Conservation (phyloP, 2,329 filamentous ascomycete genomes). For the Pleurostoma richardsiae region DNA sequence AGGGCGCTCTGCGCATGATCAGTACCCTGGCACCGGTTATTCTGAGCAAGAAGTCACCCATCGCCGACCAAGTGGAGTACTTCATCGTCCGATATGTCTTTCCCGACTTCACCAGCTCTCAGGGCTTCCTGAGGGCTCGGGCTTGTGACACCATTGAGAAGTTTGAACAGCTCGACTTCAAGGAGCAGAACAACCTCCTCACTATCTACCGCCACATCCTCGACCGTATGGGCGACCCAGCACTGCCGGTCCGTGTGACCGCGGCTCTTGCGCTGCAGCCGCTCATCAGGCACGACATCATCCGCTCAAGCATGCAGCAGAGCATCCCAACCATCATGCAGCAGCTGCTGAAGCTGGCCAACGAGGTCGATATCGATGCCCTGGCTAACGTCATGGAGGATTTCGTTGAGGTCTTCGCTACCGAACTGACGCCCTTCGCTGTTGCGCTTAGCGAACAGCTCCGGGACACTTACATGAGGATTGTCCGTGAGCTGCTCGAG, state of each 20-base stretch:
- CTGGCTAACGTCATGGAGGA: slow-evolving; percentile 99
- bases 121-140: slow-evolving; percentile 88
- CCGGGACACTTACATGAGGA: slow-evolving; percentile 90
- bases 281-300: slow-evolving; percentile 90
- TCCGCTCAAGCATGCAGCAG: slow-evolving; percentile 91
- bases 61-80: slow-evolving; percentile 95
- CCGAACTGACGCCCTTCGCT: slow-evolving; percentile 92
- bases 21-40: slow-evolving; percentile 92
- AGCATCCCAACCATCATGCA: slow-evolving; percentile 99
- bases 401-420: slow-evolving; percentile 97
- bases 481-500: slow-evolving; percentile 86
- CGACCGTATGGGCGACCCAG: slow-evolving; percentile 93
- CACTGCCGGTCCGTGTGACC: slow-evolving; percentile 88
- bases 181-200: slow-evolving; percentile 91
- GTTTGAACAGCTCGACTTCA: slow-evolving; percentile 95
- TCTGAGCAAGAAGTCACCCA: slow-evolving; percentile 95
- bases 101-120: slow-evolving; percentile 89
- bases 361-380: slow-evolving; percentile 96
- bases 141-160: slow-evolving; percentile 98
- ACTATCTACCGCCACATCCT: slow-evolving; percentile 96
- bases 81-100: slow-evolving; percentile 98
- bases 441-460: slow-evolving; percentile 94
- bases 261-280: slow-evolving; percentile 92
- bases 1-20: slow-evolving; percentile 95
- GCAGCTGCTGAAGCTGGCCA: slow-evolving; percentile 91